phyloP scores from a whole-genome alignment of 1,139 yeast genomes.

The Blastobotrys capitulatus region DNA sequence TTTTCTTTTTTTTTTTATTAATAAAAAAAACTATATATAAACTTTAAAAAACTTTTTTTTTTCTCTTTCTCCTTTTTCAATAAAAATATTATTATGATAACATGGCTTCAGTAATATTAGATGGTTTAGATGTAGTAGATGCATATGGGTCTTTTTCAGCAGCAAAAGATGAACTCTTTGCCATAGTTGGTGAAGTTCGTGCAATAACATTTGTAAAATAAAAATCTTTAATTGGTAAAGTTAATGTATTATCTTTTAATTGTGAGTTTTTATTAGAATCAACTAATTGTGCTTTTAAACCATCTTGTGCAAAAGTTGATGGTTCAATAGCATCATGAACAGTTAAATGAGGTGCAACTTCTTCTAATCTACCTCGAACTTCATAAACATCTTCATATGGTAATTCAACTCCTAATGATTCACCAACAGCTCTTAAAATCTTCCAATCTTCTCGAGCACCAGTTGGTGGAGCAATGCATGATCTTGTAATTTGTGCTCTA shows the following conservation, averaged over 20 bases:
- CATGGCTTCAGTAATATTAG: neutral
- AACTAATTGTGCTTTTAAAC: conserved; percentile 46
- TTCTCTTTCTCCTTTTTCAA: neutral
- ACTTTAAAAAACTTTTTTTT: neutral
- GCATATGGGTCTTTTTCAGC: conserved; percentile 7
- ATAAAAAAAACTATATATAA: neutral
- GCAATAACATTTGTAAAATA: conserved; percentile 87
- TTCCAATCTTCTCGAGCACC: conserved; percentile 93
- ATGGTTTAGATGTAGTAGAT: conserved; percentile 1
- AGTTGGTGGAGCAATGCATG: conserved; percentile 89
- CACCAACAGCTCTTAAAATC: conserved; percentile 77
- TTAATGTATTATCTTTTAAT: conserved; percentile 46
- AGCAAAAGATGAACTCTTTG: conserved; percentile 51
- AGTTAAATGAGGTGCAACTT: conserved; percentile 76
- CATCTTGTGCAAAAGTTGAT: conserved; percentile 46
- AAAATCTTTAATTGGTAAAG: conserved; percentile 69
- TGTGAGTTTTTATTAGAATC: conserved; percentile 37
- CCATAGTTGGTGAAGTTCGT: conserved; percentile 87
- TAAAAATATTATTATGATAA: neutral
- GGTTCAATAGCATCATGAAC: conserved; percentile 76
- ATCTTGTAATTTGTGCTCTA: conserved; percentile 78
- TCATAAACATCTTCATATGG: conserved; percentile 75
- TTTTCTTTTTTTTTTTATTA: neutral
- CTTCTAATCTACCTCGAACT: conserved; percentile 65
- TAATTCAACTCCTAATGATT: conserved; percentile 63